A percentile compares a stretch with the other conserved stretches of the same genome.
phyloP scores from a whole-genome alignment of 805 yeast species.

The Ogataea neopini region DNA sequence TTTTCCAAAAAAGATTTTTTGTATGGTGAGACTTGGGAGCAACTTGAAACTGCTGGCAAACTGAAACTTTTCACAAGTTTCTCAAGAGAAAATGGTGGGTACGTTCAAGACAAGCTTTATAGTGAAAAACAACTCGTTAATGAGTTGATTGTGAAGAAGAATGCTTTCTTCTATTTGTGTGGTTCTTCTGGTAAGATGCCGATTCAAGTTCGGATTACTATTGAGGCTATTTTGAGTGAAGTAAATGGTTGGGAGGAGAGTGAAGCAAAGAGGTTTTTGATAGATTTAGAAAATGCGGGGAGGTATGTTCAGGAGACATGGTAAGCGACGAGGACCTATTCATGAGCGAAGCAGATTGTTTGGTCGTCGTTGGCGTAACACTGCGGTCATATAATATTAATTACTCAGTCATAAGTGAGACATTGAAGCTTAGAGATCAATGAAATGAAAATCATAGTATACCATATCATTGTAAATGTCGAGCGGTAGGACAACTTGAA shows the following conservation, averaged over 20 bases:
- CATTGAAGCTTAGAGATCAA: too few species aligned
- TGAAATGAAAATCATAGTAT: too few species aligned
- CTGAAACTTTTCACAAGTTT: conserved; percentile 47
- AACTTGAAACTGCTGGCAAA: conserved; percentile 34
- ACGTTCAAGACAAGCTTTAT: conserved; percentile 78
- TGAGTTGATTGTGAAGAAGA: conserved; percentile 50
- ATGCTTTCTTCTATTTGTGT: conserved; percentile 76
- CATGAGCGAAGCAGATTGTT: neutral
- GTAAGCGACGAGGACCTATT: conserved; percentile 39
- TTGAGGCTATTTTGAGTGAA: conserved; percentile 60
- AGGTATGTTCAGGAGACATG: conserved; percentile 88
- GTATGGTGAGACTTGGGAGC: conserved; percentile 56
- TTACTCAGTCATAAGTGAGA: too few species aligned
- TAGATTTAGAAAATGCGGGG: conserved; percentile 60
- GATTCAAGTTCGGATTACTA: conserved; percentile 69
- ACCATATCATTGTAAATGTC: too few species aligned
- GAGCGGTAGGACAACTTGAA: too few species aligned
- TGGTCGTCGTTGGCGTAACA: neutral
- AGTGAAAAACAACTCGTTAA: conserved; percentile 48
- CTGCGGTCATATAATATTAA: neutral
- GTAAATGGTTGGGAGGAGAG: conserved; percentile 41
- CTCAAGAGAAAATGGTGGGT: conserved; percentile 55
- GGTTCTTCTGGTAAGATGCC: conserved; percentile 98
- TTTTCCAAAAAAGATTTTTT: conserved; percentile 63
- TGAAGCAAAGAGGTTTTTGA: conserved; percentile 51